phyloP scores from a whole-genome alignment of 305 asterid genomes.

The Lippia alba region DNA sequence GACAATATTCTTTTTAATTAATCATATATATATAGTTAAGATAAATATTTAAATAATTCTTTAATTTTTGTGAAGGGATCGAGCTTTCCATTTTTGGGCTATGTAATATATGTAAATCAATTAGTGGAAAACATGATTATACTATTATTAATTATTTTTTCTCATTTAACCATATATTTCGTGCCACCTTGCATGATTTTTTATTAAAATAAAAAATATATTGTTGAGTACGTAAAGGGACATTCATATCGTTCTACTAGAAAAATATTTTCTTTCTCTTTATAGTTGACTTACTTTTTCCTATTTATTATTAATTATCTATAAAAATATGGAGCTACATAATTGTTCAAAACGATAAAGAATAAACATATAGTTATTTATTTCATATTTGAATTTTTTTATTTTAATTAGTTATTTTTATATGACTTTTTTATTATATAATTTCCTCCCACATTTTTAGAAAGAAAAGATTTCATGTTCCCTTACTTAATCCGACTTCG shows the following conservation, averaged over 20 bases:
- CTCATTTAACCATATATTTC: constrained; percentile 4
- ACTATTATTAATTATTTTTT: background rate
- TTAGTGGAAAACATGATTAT: constrained; percentile 16
- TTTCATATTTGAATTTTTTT: background rate
- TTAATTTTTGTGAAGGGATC: background rate
- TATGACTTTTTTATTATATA: no score
- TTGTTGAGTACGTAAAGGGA: constrained; percentile 36
- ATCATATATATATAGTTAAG: background rate
- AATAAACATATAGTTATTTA: background rate
- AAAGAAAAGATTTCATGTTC: no score
- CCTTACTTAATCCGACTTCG: no score
- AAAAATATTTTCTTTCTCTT: background rate
- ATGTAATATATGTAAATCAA: background rate
- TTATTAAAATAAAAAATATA: background rate
- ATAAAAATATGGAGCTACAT: no score
- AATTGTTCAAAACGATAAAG: no score
- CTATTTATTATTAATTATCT: no score
- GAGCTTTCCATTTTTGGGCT: background rate
- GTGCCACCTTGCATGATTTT: constrained; percentile 28
- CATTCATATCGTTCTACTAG: background rate
- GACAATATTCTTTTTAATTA: no score
- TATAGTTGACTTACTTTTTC: constrained; percentile 20
- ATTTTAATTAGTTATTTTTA: no score
- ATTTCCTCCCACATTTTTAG: no score
- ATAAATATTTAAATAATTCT: background rate